Evolutionary conservation across 805 yeast species (phyloP).

Genomic region (Metschnikowia baotianmanensis): DNA sequence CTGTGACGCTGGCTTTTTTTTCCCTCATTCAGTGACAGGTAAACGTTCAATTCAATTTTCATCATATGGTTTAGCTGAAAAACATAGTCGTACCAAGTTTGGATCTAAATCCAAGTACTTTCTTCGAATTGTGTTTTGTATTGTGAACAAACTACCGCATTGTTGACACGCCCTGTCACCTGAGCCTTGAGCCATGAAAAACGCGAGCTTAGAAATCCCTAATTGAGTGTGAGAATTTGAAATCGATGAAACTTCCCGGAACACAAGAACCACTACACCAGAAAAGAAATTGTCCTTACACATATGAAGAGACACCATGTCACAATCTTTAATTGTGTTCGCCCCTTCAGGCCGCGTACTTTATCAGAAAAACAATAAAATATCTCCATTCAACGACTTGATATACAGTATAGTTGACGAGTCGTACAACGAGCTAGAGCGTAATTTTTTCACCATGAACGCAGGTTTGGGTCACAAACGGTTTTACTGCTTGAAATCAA

Average conservation of each 20-base stretch:
- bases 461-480: conserved; percentile 27
- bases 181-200: no score
- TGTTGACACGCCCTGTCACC: no score
- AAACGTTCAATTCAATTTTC: not conserved
- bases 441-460: conserved; percentile 32
- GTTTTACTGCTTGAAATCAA: conserved; percentile 32
- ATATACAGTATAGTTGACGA: conserved; percentile 36
- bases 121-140: no score
- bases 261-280: no score
- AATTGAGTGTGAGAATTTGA: no score
- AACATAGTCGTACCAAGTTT: not conserved
- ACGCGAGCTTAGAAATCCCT: no score
- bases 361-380: conserved; percentile 36
- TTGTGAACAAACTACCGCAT: no score
- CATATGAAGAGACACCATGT: conserved; percentile 23
- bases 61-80: not conserved
- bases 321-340: conserved; percentile 39
- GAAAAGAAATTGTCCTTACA: no score
- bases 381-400: conserved; percentile 40
- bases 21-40: not conserved
- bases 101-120: no score
- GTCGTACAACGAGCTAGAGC: conserved; percentile 30
- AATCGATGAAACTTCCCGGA: no score
- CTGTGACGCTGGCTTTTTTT: conserved; percentile 77
- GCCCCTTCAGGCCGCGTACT: conserved; percentile 35